Conservation (phyloP, 306 rosid genomes). For the Pterocarpus santalinus region DNA sequence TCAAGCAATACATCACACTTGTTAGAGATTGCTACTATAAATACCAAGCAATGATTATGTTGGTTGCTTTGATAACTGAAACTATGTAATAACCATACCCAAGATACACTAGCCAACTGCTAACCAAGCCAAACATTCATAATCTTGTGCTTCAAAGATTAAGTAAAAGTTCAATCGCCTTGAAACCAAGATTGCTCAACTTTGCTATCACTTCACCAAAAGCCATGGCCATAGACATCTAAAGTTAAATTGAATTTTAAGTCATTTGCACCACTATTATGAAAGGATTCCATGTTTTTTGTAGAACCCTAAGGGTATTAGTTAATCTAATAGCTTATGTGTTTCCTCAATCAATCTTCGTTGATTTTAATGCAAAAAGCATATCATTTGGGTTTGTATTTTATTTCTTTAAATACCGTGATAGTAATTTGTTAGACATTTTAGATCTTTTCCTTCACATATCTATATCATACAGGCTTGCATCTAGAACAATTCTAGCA, state of each 20-base stretch:
- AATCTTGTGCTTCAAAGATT: too few species aligned
- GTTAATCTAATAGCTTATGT: not conserved
- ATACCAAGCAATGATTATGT: slow-evolving; percentile 18
- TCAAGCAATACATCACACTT: slow-evolving; percentile 97
- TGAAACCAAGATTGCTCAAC: slow-evolving; percentile 29
- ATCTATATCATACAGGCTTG: not conserved
- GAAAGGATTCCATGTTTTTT: slow-evolving; percentile 22
- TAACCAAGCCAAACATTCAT: too few species aligned
- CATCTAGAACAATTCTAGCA: slow-evolving; percentile 34
- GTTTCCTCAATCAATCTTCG: not conserved
- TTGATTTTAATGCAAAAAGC: slow-evolving; percentile 3
- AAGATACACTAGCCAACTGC: too few species aligned
- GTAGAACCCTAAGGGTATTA: not conserved
- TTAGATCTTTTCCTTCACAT: slow-evolving; percentile 10
- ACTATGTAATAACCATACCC: too few species aligned
- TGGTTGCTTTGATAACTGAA: not conserved
- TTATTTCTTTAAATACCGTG: not conserved
- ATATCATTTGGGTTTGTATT: not conserved
- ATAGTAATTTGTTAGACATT: not conserved
- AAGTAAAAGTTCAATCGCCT: too few species aligned
- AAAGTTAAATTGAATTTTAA: not conserved
- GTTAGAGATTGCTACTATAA: slow-evolving; percentile 80
- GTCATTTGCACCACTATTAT: too few species aligned
- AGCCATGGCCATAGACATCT: slow-evolving; percentile 11
- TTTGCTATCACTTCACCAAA: slow-evolving; percentile 45